A percentile compares a stretch with the other conserved stretches of the same genome.
phyloP scores from a whole-genome alignment of 2,329 filamentous ascomycete species.

The Leptographium wingfieldii region DNA sequence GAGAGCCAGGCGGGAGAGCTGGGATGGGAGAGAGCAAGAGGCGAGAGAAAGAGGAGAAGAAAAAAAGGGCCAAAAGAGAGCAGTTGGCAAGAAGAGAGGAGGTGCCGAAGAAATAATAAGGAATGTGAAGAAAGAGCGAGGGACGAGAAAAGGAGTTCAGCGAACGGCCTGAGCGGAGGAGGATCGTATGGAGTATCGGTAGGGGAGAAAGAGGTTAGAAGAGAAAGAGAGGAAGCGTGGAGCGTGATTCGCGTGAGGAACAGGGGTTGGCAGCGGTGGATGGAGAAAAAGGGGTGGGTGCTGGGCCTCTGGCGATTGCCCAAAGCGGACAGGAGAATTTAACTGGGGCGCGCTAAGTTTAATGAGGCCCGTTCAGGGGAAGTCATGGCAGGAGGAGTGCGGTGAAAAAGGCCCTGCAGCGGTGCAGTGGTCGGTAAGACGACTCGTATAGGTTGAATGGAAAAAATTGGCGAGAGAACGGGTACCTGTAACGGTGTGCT shows the following conservation, averaged over 20 bases:
- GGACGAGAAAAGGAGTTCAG: constrained; percentile 8
- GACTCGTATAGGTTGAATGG: not conserved
- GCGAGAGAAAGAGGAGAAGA: constrained; percentile 5
- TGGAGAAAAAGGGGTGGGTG: constrained; percentile 14
- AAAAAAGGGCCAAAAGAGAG: constrained; percentile 11
- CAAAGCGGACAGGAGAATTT: constrained; percentile 21
- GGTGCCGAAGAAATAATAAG: not conserved
- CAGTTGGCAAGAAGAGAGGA: constrained; percentile 7
- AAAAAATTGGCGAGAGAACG: not conserved
- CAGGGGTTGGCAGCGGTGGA: constrained; percentile 11
- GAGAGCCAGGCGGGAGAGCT: constrained; percentile 16
- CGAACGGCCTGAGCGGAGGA: not conserved
- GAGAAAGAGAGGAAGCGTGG: not conserved
- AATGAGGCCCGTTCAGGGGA: constrained; percentile 22
- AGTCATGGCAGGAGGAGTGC: not conserved
- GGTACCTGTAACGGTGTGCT: not conserved
- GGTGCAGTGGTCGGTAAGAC: not conserved
- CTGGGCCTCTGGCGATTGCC: constrained; percentile 22
- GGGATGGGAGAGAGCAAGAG: constrained; percentile 9
- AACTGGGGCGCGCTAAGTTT: constrained; percentile 28
- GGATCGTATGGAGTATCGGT: constrained; percentile 3
- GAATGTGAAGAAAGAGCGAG: constrained; percentile 2
- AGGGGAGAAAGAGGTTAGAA: constrained; percentile 1
- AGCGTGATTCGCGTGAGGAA: constrained; percentile 1
- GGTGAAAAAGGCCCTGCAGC: not conserved